Percentiles rank a stretch among this genome's conserved stretches.
These are phyloP conservation scores for Eustoma russellianum DNA, from an alignment of 257 asterid species.

Conservation along the genomic window DNA sequence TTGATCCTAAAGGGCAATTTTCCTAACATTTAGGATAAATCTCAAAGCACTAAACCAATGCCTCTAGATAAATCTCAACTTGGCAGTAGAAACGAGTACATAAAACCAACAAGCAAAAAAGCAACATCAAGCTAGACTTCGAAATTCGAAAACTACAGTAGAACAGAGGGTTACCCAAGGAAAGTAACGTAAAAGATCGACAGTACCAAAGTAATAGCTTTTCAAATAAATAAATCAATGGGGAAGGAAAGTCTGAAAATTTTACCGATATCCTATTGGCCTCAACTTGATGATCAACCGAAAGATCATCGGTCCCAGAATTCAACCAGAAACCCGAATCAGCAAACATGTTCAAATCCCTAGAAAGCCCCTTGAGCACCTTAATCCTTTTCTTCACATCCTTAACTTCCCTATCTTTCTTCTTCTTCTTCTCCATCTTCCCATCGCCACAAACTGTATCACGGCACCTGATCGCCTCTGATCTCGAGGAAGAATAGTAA, in stretches of 20 bases:
- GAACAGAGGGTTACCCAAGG: not conserved
- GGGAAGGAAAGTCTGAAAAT: not conserved
- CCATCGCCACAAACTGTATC: conserved; percentile 11
- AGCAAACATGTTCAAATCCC: conserved; percentile 37
- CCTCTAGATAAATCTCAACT: too few species aligned
- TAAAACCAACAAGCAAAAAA: too few species aligned
- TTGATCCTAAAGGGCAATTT: too few species aligned
- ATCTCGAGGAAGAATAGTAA: conserved; percentile 31
- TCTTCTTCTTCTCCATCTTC: conserved; percentile 18
- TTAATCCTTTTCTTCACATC: conserved; percentile 54
- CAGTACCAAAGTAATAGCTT: too few species aligned
- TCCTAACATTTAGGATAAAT: too few species aligned
- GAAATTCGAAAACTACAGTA: too few species aligned
- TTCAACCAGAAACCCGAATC: conserved; percentile 44
- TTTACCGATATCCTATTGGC: conserved; percentile 53
- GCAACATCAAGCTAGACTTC: too few species aligned
- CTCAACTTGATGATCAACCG: conserved; percentile 45
- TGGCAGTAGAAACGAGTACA: too few species aligned
- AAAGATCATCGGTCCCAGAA: conserved; percentile 8
- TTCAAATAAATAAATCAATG: not conserved
- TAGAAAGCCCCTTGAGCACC: conserved; percentile 46
- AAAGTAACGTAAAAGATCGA: too few species aligned
- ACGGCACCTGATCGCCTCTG: conserved; percentile 15
- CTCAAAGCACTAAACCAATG: too few species aligned
- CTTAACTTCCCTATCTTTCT: conserved; percentile 26